Base-by-base conservation (phyloP, 176 grass and related monocot species). In the Metroxylon sagu region DNA sequence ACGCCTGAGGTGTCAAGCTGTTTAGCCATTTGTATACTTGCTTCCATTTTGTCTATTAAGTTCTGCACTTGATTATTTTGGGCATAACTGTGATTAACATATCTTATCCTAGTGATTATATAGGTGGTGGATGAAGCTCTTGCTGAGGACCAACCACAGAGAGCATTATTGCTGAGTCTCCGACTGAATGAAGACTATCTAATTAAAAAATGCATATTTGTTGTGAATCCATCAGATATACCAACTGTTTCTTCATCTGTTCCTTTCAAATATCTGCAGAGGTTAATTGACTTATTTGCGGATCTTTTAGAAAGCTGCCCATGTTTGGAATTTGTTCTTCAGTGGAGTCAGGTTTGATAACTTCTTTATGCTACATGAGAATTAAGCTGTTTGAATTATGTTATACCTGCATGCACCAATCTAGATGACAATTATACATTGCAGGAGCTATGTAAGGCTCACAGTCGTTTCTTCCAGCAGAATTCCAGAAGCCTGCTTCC, bases 101-200 rank as follows among this genome's bases (percentile, higher is more conserved):
- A 28, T 28, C 43, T 19, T 63, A 27, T 25, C 28, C 28, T 4
- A 29, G 28, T 29, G 28, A 59, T 65, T 66, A 7, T 84, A 50
- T 56, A 97, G 93, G 87, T 85, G 80, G 87, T 97, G 60, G 81
- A 97, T 49, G 93, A 85, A 68, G 93, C 93, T 83, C 81, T 88
- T 64, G 78, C 66, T 23, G 78, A 88, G 72, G 75, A 77, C 63
- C 80, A 97, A 53, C 74, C 77, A 5, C 87, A 97, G 62, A 97
- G 84, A 74, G 87, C 87, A 16, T 74, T 97, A 56, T 25, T 97
- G 62, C 81, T 97, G 49, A 83, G 87, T 50, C 87, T 97, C 65
- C 75, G 87, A 27, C 69, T 97, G 26, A 97, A 97, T 31, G 87
- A 97, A 54, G 92, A 91, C 51, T 78, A 73, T 52, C 77, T 91